Percentiles rank a stretch among this genome's conserved stretches.
Evolutionary conservation across 2,329 filamentous ascomycete species (phyloP).

Genomic region (Colletotrichum sp.): DNA sequence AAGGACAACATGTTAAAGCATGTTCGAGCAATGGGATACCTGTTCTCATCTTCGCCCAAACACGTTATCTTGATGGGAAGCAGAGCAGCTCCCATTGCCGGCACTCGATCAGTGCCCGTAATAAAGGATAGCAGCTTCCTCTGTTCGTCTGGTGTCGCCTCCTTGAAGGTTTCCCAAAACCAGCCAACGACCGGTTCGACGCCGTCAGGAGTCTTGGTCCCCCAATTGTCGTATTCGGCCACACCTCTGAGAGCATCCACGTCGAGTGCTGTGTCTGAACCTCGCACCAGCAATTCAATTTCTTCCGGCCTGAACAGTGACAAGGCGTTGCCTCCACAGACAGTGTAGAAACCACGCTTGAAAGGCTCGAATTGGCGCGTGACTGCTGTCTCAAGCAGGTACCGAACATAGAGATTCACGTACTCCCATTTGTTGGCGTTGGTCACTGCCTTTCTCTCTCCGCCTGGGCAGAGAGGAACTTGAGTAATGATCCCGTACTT

Average conservation of each 20-base stretch:
- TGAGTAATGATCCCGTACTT: constrained; percentile 73
- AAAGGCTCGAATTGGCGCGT: constrained; percentile 89
- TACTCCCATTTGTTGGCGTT: constrained; percentile 85
- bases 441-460: constrained; percentile 79
- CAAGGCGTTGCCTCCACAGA: constrained; percentile 87
- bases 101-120: constrained; percentile 88
- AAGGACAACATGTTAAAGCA: constrained; percentile 88
- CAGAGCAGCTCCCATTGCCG: constrained; percentile 83
- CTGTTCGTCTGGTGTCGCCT: constrained; percentile 70
- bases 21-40: constrained; percentile 86
- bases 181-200: constrained; percentile 74
- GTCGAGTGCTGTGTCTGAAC: constrained; percentile 84
- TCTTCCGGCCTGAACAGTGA: constrained; percentile 89
- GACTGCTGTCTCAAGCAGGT: constrained; percentile 79
- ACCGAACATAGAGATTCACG: constrained; percentile 82
- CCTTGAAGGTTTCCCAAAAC: constrained; percentile 87
- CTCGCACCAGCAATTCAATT: constrained; percentile 85
- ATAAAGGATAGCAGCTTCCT: constrained; percentile 84
- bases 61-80: constrained; percentile 78
- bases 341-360: constrained; percentile 91
- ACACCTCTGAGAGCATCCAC: constrained; percentile 77
- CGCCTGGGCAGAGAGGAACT: constrained; percentile 75
- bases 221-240: constrained; percentile 85
- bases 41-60: constrained; percentile 73
- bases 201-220: constrained; percentile 56